A percentile compares a stretch with the other conserved stretches of the same genome.
These are phyloP conservation scores for Stenogyne calaminthoides DNA, from an alignment of 305 asterid species.

Conservation along the genomic window DNA sequence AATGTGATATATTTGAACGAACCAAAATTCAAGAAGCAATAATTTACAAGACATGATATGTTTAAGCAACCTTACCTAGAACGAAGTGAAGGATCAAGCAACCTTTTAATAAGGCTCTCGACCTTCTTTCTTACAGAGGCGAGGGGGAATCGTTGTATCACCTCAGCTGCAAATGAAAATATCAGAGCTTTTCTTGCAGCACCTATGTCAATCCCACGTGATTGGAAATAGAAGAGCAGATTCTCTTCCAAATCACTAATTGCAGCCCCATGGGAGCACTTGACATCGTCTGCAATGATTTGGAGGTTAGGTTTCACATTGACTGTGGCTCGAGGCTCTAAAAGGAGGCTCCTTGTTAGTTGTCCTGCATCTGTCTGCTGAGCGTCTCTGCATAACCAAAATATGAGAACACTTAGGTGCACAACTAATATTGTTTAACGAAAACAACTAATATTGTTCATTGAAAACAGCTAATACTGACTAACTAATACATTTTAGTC, in stretches of 20 bases:
- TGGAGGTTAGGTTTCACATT: conserved; percentile 93
- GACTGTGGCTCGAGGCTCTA: conserved; percentile 86
- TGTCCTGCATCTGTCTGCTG: conserved; percentile 99
- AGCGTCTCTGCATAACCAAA: conserved; percentile 59
- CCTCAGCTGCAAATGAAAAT: conserved; percentile 90
- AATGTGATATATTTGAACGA: background rate
- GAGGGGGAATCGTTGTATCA: conserved; percentile 56
- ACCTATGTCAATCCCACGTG: conserved; percentile 72
- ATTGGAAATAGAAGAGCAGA: conserved; percentile 82
- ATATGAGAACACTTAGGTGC: too few species aligned
- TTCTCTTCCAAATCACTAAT: conserved; percentile 82
- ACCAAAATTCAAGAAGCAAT: background rate
- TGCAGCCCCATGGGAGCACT: conserved; percentile 97
- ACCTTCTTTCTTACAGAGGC: conserved; percentile 54
- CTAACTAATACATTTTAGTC: too few species aligned
- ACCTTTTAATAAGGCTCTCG: conserved; percentile 48
- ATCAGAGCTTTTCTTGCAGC: conserved; percentile 88
- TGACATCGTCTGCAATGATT: conserved; percentile 90
- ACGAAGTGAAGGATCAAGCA: conserved; percentile 51
- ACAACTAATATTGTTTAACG: too few species aligned
- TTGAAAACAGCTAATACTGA: too few species aligned
- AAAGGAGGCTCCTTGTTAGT: conserved; percentile 80
- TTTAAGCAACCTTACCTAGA: conserved; percentile 34
- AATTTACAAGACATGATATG: background rate
- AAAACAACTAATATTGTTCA: too few species aligned